These are phyloP conservation scores for Suillus subluteus DNA, from an alignment of 768 basidiomycete species.

Conservation along the genomic window DNA sequence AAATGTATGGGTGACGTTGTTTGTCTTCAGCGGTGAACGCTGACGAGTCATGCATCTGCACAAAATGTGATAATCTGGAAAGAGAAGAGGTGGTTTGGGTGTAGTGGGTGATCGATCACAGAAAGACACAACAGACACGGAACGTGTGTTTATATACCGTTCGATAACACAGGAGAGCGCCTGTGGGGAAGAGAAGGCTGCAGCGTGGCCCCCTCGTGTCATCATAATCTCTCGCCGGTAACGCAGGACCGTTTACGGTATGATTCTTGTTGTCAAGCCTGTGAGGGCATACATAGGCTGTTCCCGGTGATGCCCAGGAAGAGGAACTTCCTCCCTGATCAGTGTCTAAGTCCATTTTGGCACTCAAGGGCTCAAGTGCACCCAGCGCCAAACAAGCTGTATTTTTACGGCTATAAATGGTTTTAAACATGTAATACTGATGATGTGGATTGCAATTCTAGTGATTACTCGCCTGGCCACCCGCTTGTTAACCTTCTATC, in stretches of 20 bases:
- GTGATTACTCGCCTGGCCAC: not conserved
- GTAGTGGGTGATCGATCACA: conserved; percentile 21
- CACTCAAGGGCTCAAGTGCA: not conserved
- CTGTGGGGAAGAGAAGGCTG: conserved; percentile 29
- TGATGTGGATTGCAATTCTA: not conserved
- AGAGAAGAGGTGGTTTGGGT: conserved; percentile 22
- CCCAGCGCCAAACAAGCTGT: not conserved
- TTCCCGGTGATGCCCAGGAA: conserved; percentile 5
- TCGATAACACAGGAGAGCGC: conserved; percentile 30
- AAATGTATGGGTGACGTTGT: conserved; percentile 42
- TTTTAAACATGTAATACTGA: not conserved
- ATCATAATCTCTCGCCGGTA: conserved; percentile 34
- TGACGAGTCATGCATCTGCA: conserved; percentile 34
- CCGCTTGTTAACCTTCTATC: not conserved
- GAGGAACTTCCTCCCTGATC: not conserved
- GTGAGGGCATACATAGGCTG: conserved; percentile 31
- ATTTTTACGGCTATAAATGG: not conserved
- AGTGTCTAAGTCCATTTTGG: not conserved
- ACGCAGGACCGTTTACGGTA: conserved; percentile 33
- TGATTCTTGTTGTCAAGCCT: conserved; percentile 22
- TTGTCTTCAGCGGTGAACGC: conserved; percentile 42
- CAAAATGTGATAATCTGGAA: conserved; percentile 17
- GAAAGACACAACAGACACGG: conserved; percentile 11
- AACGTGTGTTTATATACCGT: conserved; percentile 35
- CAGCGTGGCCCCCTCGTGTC: conserved; percentile 40